These are phyloP conservation scores for Licmophora abbreviata DNA, from an alignment of 108 stramenopile genomes.

Conservation along the genomic window DNA sequence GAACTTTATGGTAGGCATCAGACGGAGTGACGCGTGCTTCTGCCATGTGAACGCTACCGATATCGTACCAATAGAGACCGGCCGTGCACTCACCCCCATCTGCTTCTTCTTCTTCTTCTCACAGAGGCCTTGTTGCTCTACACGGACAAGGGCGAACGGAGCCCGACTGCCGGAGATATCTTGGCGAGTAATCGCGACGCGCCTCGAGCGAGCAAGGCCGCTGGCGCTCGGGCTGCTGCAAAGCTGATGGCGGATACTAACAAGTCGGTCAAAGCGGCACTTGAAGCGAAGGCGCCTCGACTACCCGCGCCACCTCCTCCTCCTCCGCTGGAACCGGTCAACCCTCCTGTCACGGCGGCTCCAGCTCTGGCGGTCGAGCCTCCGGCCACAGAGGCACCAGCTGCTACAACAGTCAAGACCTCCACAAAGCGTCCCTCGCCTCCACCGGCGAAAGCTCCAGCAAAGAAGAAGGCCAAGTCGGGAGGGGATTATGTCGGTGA, in stretches of 20 bases:
- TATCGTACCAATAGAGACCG: too few relatives aligned
- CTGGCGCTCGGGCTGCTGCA: background rate
- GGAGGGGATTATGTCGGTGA: slow-evolving; percentile 4
- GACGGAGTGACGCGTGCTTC: background rate
- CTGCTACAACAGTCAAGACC: slow-evolving; percentile 1
- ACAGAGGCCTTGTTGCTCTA: background rate
- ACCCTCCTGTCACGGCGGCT: background rate
- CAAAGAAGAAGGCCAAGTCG: slow-evolving; percentile 3
- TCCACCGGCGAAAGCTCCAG: slow-evolving; percentile 3
- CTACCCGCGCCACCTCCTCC: background rate
- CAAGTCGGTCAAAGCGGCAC: background rate
- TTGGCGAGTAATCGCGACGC: background rate
- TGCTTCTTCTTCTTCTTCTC: slow-evolving; percentile 23
- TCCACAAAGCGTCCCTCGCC: slow-evolving; percentile 2
- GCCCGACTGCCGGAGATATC: slow-evolving; percentile 1
- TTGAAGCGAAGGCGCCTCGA: background rate
- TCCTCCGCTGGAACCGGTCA: background rate
- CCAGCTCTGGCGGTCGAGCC: background rate
- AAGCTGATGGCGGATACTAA: slow-evolving; percentile 2
- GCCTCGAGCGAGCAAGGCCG: background rate
- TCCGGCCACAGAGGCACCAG: background rate
- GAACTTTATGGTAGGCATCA: slow-evolving; percentile 46
- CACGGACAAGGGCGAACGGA: background rate
- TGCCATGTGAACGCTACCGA: background rate
- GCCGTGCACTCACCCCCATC: too few relatives aligned